Percentiles rank a stretch among this genome's conserved stretches.
phyloP scores from a whole-genome alignment of 2,329 filamentous ascomycete genomes.

The Anthostomella pinea region DNA sequence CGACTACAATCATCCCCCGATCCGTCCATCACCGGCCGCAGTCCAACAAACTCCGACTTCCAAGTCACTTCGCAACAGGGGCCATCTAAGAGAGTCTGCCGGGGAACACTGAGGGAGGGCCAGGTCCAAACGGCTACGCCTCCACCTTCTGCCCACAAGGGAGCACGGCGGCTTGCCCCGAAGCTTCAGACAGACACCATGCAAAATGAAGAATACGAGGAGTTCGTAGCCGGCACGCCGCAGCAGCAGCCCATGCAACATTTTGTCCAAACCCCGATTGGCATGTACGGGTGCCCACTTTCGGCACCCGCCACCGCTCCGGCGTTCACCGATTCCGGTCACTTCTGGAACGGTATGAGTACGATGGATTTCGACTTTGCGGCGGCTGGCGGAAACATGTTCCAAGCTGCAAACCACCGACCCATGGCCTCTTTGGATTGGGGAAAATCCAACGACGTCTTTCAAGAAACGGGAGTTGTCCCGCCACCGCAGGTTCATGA shows the following conservation, averaged over 20 bases:
- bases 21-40: slow-evolving; percentile 34
- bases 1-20: slow-evolving; percentile 58
- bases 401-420: slow-evolving; percentile 43
- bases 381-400: slow-evolving; percentile 41
- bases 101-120: slow-evolving; percentile 38
- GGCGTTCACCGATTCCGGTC: slow-evolving; percentile 39
- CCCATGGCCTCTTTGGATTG: slow-evolving; percentile 55
- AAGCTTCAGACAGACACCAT: slow-evolving; percentile 47
- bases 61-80: slow-evolving; percentile 27
- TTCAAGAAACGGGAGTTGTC: slow-evolving; percentile 44
- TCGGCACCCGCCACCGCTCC: slow-evolving; percentile 53
- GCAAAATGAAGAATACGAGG: slow-evolving; percentile 56
- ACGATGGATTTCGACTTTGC: slow-evolving; percentile 61
- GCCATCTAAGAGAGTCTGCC: slow-evolving; percentile 45
- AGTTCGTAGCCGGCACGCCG: slow-evolving; percentile 48
- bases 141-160: slow-evolving; percentile 56
- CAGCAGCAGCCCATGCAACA: slow-evolving; percentile 48
- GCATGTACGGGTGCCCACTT: slow-evolving; percentile 60
- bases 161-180: slow-evolving; percentile 52
- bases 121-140: slow-evolving; percentile 56
- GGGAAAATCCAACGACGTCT: slow-evolving; percentile 53
- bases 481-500: slow-evolving; percentile 36
- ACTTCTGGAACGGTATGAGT: slow-evolving; percentile 59
- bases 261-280: slow-evolving; percentile 46
- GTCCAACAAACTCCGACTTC: slow-evolving; percentile 29